These are phyloP conservation scores for Cercophora samala DNA, from an alignment of 495 filamentous ascomycete genomes.

Conservation along the genomic window DNA sequence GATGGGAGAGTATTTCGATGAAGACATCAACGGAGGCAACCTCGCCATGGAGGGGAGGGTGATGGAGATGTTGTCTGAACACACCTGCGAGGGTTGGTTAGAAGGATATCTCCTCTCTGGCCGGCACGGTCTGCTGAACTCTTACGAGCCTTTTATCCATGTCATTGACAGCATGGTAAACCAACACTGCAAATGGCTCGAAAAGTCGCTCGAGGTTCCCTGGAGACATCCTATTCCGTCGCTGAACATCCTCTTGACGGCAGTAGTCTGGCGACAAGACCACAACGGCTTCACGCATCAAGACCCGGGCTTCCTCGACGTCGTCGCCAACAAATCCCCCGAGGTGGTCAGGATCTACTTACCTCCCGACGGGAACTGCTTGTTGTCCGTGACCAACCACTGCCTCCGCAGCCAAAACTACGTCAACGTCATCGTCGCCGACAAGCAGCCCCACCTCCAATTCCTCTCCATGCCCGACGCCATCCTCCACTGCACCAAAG, in stretches of 20 bases:
- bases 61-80: conserved; percentile 76
- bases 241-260: conserved; percentile 70
- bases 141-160: conserved; percentile 75
- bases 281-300: conserved; percentile 80
- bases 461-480: conserved; percentile 66
- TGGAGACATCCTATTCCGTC: conserved; percentile 66
- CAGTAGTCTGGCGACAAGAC: conserved; percentile 74
- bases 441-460: conserved; percentile 73
- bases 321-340: conserved; percentile 70
- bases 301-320: conserved; percentile 72
- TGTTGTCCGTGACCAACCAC: conserved; percentile 66
- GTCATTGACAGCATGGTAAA: conserved; percentile 78
- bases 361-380: conserved; percentile 69
- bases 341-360: conserved; percentile 75
- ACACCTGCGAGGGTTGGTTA: conserved; percentile 73
- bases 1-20: conserved; percentile 70
- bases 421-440: conserved; percentile 72
- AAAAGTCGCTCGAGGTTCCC: conserved; percentile 68
- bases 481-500: conserved; percentile 67
- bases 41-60: conserved; percentile 60
- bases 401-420: conserved; percentile 69
- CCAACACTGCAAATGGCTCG: conserved; percentile 75
- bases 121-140: conserved; percentile 68
- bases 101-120: conserved; percentile 71
- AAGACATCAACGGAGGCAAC: conserved; percentile 67